Evolutionary conservation across 345 rosid genomes (phyloP), one percentile per base, ranked within the genome.

Genomic region (Melastoma malabathricum): DNA sequence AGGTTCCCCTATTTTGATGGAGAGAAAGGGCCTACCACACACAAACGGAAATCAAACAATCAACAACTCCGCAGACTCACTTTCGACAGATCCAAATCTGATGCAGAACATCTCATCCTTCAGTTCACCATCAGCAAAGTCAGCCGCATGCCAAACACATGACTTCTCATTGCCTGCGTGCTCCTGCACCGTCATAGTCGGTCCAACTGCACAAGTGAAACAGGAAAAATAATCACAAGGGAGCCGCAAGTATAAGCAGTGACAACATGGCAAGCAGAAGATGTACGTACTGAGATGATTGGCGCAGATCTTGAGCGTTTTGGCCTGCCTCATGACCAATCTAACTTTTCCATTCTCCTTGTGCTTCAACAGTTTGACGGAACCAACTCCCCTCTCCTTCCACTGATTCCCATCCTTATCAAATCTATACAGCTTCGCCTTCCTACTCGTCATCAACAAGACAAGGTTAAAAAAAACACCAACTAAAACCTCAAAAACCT

Each of bases 231-330:
- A 17, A 50, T 8, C 15, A 15, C 53, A n/a, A n/a, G 14, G 16
- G 16, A 53, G 18, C 15, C 18, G n/a, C 16, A 50, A 6, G 38
- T 16, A 8, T 7, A 39, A 13, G 15, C 38, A 16, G 1, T 31
- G 39, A 53, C 5, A 43, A 2, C 14, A 18, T 22, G 20, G 59
- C 5, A 19, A 38, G 19, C 10, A 47, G 52, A 4, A 48, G 25
- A 49, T 14, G 44, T 13, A 62, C 82, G 46, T 18, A 83, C 97
- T 82, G 1, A 81, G 65, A 77, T 92, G 97, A 68, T 92, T 92
- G 49, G 97, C 99, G 47, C 99, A 92, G 90, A 92, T 88, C 86
- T 88, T 92, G 59, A 92, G 80, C 43, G 99, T 92, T 68, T 84
- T 92, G 3, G 90, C 81, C 57, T 90, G 98, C 60, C 96, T 75